Percentiles rank a stretch among this genome's conserved stretches.
phyloP scores from a whole-genome alignment of 1,139 yeast genomes.

The Yamadazyma oceani region DNA sequence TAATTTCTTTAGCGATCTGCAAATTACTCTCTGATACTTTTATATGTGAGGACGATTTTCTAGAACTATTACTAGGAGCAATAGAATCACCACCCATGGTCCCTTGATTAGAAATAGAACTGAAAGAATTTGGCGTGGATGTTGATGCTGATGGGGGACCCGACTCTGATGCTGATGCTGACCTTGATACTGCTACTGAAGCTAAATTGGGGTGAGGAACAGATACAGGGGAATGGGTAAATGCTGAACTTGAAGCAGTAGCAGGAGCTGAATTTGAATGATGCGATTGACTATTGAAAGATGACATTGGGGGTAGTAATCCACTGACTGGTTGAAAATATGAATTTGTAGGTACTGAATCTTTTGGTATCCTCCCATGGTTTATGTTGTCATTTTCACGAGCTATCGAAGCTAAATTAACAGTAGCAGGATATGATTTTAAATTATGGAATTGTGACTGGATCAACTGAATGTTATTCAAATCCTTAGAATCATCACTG shows the following conservation, averaged over 20 bases:
- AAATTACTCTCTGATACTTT: constrained; percentile 8
- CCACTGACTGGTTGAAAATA: constrained; percentile 12
- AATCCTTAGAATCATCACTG: constrained; percentile 4
- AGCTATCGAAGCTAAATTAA: constrained; percentile 35
- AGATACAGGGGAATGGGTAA: constrained; percentile 4
- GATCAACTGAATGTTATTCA: constrained; percentile 14
- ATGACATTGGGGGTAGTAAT: constrained; percentile 43
- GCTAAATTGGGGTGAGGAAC: constrained; percentile 1
- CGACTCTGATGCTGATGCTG: constrained; percentile 1
- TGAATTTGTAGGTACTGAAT: neutral
- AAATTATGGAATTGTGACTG: constrained; percentile 22
- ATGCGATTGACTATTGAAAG: constrained; percentile 17
- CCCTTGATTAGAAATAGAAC: constrained; percentile 1
- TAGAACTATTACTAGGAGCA: constrained; percentile 1
- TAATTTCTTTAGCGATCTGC: constrained; percentile 14
- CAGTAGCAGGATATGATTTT: constrained; percentile 40
- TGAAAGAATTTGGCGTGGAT: neutral
- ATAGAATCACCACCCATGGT: neutral
- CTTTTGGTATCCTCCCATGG: neutral
- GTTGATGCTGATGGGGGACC: constrained; percentile 5
- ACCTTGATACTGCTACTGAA: constrained; percentile 3
- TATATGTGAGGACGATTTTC: neutral
- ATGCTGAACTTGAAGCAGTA: constrained; percentile 6
- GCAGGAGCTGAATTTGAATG: constrained; percentile 7
- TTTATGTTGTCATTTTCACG: constrained; percentile 6